A percentile compares a stretch with the other conserved stretches of the same genome.
Evolutionary conservation across 2,329 filamentous ascomycete genomes (phyloP).

Genomic region (Epichloe brachyelytri): DNA sequence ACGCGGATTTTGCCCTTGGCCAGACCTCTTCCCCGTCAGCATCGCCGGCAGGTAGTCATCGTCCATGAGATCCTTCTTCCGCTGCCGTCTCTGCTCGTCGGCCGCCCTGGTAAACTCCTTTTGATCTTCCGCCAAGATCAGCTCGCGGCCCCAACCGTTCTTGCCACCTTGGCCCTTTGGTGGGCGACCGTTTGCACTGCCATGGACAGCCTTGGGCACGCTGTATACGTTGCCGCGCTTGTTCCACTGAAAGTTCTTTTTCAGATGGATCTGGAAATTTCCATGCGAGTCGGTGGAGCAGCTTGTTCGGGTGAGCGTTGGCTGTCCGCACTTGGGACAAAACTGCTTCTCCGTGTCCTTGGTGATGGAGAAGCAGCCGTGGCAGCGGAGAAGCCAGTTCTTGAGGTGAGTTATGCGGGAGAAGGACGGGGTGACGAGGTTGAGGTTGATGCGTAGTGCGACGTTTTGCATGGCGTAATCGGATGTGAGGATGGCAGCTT

Average conservation of each 20-base stretch:
- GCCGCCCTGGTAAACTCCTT: conserved; percentile 69
- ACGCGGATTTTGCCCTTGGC: conserved; percentile 57
- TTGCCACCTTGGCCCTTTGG: conserved; percentile 61
- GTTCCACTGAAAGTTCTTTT: conserved; percentile 94
- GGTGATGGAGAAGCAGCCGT: conserved; percentile 79
- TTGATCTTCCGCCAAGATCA: conserved; percentile 89
- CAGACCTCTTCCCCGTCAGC: conserved; percentile 62
- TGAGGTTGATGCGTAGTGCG: conserved; percentile 84
- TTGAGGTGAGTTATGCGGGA: conserved; percentile 74
- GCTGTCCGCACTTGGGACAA: conserved; percentile 80
- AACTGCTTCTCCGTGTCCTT: conserved; percentile 84
- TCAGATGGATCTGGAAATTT: conserved; percentile 73
- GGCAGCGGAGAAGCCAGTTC: conserved; percentile 83
- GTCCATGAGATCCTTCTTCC: conserved; percentile 81
- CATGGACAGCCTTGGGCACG: conserved; percentile 79
- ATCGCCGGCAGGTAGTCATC: conserved; percentile 83
- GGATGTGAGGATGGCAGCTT: conserved; percentile 83
- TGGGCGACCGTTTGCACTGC: conserved; percentile 65
- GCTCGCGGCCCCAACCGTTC: conserved; percentile 69
- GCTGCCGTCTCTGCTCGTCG: conserved; percentile 50
- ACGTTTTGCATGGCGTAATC: conserved; percentile 99
- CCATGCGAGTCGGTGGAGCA: conserved; percentile 76
- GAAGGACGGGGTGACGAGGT: conserved; percentile 67
- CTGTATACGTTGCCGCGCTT: conserved; percentile 85
- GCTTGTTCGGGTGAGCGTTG: conserved; percentile 70